A percentile compares a stretch with the other conserved stretches of the same genome.
Evolutionary conservation across 495 filamentous ascomycete species (phyloP).

Genomic region (Penicillium manginii): DNA sequence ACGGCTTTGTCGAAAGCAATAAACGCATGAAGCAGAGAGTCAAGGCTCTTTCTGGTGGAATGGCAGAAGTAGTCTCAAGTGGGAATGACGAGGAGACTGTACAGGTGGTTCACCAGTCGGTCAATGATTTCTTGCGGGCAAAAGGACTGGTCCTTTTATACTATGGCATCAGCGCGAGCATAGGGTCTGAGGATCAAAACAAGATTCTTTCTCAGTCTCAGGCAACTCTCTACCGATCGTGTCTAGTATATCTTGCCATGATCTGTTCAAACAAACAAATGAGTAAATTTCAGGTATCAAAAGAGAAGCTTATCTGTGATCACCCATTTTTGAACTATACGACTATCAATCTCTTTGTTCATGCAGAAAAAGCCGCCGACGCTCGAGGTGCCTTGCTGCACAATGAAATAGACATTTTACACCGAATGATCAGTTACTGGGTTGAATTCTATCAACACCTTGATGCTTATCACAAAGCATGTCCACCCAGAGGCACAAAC

Average conservation of each 20-base stretch:
- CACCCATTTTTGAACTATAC: background rate
- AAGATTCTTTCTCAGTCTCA: conserved; percentile 5
- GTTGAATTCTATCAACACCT: background rate
- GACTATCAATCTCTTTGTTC: background rate
- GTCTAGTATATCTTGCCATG: conserved; percentile 12
- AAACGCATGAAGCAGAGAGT: conserved; percentile 14
- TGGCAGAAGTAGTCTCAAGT: conserved; percentile 14
- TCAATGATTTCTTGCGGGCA: conserved; percentile 19
- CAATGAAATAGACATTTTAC: background rate
- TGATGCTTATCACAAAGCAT: background rate
- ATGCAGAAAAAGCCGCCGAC: background rate
- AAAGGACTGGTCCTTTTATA: conserved; percentile 26
- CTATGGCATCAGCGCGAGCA: conserved; percentile 14
- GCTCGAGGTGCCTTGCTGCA: background rate
- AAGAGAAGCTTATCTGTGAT: background rate
- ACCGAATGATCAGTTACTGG: background rate
- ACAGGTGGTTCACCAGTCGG: conserved; percentile 22
- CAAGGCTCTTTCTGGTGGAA: conserved; percentile 19
- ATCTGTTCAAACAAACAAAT: background rate
- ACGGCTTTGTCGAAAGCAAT: conserved; percentile 13
- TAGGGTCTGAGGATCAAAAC: background rate
- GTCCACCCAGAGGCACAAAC: background rate
- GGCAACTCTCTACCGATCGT: conserved; percentile 12
- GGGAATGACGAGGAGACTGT: background rate
- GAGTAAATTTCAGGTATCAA: background rate